Percentiles rank a stretch among this genome's conserved stretches.
Evolutionary conservation across 345 rosid genomes (phyloP).

Genomic region (Camelina neglecta): DNA sequence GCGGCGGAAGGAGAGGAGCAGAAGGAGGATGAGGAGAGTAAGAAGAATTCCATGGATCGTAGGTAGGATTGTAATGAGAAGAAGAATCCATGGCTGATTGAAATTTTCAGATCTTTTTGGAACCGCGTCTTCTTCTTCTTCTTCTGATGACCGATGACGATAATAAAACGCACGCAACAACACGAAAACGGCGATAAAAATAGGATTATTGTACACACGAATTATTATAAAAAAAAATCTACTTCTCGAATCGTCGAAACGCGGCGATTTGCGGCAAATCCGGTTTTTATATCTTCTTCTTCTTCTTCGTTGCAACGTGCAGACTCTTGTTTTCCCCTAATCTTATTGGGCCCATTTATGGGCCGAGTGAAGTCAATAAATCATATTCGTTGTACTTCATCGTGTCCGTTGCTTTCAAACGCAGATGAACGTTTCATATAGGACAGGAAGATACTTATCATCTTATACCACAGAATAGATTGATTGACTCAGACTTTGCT

Average conservation of each 20-base stretch:
- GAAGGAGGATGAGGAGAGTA: conserved; percentile 47
- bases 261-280: not conserved
- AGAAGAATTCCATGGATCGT: conserved; percentile 51
- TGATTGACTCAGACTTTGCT: conserved; percentile 20
- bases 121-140: conserved; percentile 20
- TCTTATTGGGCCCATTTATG: conserved; percentile 16
- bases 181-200: conserved; percentile 27
- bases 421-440: not conserved
- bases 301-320: not conserved
- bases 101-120: conserved; percentile 9
- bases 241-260: not conserved
- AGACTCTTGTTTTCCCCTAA: not conserved
- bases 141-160: not conserved
- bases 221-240: too few relatives aligned
- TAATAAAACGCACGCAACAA: not conserved
- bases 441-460: not conserved
- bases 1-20: conserved; percentile 35
- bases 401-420: too few relatives aligned
- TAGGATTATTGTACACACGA: not conserved
- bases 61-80: conserved; percentile 47
- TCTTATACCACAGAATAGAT: not conserved
- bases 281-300: not conserved
- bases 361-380: not conserved
- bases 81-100: conserved; percentile 57
- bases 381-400: too few relatives aligned